These are phyloP conservation scores for Apiospora aurea DNA, from an alignment of 2,329 filamentous ascomycete species.

Conservation along the genomic window DNA sequence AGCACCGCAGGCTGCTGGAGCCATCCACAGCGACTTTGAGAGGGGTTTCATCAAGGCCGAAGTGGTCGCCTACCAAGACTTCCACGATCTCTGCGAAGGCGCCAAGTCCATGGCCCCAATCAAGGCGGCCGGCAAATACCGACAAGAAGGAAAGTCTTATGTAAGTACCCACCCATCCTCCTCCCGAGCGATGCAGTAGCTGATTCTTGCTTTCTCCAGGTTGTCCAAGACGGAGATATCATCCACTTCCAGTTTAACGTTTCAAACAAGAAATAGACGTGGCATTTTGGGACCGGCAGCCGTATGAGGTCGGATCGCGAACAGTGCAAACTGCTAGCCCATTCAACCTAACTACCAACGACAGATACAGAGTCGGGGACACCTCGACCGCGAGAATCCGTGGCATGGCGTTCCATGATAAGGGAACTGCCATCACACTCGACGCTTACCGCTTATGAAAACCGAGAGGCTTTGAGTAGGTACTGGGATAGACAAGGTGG, in stretches of 20 bases:
- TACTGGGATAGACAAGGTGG: background rate
- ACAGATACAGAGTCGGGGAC: background rate
- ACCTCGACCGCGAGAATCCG: background rate
- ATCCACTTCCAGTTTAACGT: conserved; percentile 51
- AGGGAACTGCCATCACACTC: background rate
- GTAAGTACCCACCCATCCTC: conserved; percentile 35
- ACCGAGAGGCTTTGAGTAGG: background rate
- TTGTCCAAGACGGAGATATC: conserved; percentile 52
- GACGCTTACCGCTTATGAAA: background rate
- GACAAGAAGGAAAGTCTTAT: conserved; percentile 53
- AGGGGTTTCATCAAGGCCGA: conserved; percentile 54
- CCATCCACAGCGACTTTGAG: conserved; percentile 52
- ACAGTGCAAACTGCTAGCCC: background rate
- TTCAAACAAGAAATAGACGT: conserved; percentile 24
- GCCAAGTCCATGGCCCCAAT: conserved; percentile 53
- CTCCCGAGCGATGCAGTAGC: conserved; percentile 20
- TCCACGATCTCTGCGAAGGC: conserved; percentile 51
- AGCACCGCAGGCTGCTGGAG: conserved; percentile 51
- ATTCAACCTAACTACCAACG: background rate
- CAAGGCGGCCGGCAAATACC: conserved; percentile 53
- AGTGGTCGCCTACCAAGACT: conserved; percentile 54
- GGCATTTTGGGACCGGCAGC: background rate
- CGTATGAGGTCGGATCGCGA: background rate
- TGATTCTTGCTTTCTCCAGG: conserved; percentile 36
- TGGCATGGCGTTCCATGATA: background rate